Base-by-base conservation (phyloP, 202 grass and related monocot species). In the Carex sylvatica region DNA sequence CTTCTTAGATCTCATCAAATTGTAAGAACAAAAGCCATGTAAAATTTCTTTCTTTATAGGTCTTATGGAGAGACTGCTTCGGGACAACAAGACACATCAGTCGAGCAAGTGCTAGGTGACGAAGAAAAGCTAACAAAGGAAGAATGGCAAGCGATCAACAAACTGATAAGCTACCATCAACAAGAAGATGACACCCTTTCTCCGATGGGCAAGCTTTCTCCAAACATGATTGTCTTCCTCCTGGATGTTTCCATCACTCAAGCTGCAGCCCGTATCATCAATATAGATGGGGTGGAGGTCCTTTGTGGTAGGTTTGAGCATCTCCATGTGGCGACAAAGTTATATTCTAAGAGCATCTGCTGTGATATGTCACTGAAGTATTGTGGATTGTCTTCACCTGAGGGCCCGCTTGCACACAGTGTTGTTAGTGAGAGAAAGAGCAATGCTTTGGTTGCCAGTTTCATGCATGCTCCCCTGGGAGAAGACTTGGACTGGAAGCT, bases 121-220 rank as follows among this genome's bases (percentile, higher is more conserved):
- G 90, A 90, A 84, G 89, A 98, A 62, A 90, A 88, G 28, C 81
- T 98, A 67, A 93, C 92, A 5, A 98, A 95, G 82, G 95, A 98
- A 93, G 95, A 98, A 84, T 98, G 95, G 95, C 91, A 90, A 80
- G 89, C 95, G 67, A 83, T 98, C 62, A 98, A 98, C 87, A 94
- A 98, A 88, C 68, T 98, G 40, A 78, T 98, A 80, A 98, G 90
- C 86, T 95, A 86, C 83, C 95, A 98, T 85, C 75, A 84, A 49
- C 92, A 95, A 61, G 92, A 98, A 77, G 95, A 98, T 84, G 3
- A 74, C 16, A 90, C 86, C 58, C 72, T 84, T 26, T 65, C 61
- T 66, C 84, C 83, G 15, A 15, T 87, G 9, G 89, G 90, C 54
- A 98, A 98, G 78, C 83, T 89, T 74, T 67, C 83, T 4, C 86